Conservation (phyloP, 176 grass and related monocot species). For the Carex myosuroides region DNA sequence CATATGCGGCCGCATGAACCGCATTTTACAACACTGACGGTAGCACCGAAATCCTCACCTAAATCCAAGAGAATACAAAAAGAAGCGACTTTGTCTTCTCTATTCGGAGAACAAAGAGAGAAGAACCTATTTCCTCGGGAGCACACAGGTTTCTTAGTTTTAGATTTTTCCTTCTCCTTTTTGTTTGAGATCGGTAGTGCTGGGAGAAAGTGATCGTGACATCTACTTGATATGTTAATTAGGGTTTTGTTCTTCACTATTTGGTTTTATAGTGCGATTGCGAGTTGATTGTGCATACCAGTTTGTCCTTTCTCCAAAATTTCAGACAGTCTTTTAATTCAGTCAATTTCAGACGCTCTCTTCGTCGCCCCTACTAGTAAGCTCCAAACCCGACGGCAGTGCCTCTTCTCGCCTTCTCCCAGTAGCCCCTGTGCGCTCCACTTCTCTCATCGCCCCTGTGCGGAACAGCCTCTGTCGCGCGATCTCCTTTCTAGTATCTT, state of each 20-base stretch:
- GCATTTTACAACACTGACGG: too few species aligned
- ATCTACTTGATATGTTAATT: neutral
- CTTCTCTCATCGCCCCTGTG: too few species aligned
- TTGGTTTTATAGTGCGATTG: neutral
- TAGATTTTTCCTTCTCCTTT: neutral
- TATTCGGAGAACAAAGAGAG: neutral
- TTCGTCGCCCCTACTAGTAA: too few species aligned
- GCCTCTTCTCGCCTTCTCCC: too few species aligned
- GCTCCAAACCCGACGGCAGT: too few species aligned
- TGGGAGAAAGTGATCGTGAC: neutral
- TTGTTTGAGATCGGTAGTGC: neutral
- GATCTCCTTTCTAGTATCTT: too few species aligned
- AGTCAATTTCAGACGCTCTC: neutral
- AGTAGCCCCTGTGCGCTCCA: too few species aligned
- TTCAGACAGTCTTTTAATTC: neutral
- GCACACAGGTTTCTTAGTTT: conserved; percentile 1
- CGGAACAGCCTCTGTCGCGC: too few species aligned
- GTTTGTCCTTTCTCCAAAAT: neutral
- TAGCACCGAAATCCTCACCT: neutral
- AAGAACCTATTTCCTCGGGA: neutral
- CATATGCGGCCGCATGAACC: too few species aligned
- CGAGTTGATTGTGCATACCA: neutral
- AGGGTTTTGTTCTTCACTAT: neutral
- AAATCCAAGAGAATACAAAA: neutral
- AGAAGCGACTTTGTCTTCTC: neutral